A percentile compares a stretch with the other conserved stretches of the same genome.
These are phyloP conservation scores for Neurospora intermedia DNA, from an alignment of 495 filamentous ascomycete genomes.

Conservation along the genomic window DNA sequence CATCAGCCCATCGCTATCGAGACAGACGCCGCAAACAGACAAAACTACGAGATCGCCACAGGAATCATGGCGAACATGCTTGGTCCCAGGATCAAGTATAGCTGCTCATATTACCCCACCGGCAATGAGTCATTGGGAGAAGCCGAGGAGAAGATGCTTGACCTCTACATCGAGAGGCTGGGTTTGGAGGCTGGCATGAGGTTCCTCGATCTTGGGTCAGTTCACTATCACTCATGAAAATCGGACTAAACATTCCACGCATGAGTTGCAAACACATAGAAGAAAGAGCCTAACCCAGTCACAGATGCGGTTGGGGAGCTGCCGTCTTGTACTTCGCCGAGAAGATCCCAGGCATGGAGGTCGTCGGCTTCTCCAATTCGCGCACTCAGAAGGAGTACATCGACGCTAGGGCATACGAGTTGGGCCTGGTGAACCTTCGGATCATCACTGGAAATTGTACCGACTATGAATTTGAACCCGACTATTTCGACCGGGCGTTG, in stretches of 20 bases:
- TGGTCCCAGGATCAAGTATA: constrained; percentile 58
- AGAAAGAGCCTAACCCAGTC: background rate
- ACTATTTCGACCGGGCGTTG: constrained; percentile 47
- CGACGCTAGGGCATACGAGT: constrained; percentile 40
- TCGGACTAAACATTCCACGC: background rate
- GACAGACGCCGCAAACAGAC: constrained; percentile 47
- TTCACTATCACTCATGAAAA: background rate
- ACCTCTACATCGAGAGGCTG: constrained; percentile 45
- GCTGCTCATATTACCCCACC: constrained; percentile 45
- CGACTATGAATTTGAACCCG: constrained; percentile 45
- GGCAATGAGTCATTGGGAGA: constrained; percentile 45
- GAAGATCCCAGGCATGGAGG: constrained; percentile 42
- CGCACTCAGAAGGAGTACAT: constrained; percentile 53
- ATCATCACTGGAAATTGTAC: constrained; percentile 54
- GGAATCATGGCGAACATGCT: constrained; percentile 44
- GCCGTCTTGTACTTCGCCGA: constrained; percentile 50
- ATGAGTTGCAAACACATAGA: background rate
- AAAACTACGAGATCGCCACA: constrained; percentile 60
- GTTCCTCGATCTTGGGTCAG: constrained; percentile 53
- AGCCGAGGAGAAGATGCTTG: constrained; percentile 56
- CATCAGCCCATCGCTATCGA: constrained; percentile 52
- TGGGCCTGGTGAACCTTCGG: constrained; percentile 43
- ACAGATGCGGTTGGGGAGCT: constrained; percentile 57
- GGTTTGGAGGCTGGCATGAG: constrained; percentile 45
- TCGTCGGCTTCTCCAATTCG: constrained; percentile 58